Conservation (phyloP, 179 eudicot genomes). For the Spergularia azorica region DNA sequence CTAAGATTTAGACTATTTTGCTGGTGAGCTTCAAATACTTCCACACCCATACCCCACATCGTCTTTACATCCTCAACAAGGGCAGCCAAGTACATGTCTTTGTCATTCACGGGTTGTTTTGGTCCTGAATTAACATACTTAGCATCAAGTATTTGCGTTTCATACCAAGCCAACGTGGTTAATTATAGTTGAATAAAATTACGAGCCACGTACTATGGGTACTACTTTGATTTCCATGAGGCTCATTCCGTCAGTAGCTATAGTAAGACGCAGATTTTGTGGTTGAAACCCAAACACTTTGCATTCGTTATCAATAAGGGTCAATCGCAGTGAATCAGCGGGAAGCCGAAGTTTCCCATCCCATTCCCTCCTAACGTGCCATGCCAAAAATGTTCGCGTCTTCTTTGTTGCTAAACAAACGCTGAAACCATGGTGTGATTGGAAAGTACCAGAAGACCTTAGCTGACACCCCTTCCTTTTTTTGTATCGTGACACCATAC, state of each 20-base stretch:
- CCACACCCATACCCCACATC: neutral
- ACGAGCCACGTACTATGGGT: neutral
- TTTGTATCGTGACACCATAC: neutral
- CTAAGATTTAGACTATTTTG: neutral
- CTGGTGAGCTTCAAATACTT: neutral
- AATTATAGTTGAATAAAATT: neutral
- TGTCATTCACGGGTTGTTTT: slow-evolving; percentile 1
- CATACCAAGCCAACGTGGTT: neutral
- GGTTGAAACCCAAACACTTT: neutral
- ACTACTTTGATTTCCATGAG: neutral
- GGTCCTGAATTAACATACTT: neutral
- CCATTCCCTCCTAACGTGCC: neutral
- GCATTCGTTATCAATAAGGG: neutral
- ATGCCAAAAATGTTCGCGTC: neutral
- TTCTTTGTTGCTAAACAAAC: neutral
- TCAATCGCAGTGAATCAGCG: neutral
- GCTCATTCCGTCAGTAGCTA: slow-evolving; percentile 13
- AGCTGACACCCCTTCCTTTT: neutral
- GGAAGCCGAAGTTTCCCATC: neutral
- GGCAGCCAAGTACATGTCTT: neutral
- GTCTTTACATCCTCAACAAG: neutral
- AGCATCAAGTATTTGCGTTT: neutral
- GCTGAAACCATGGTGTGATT: neutral
- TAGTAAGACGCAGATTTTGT: neutral
- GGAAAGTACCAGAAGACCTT: slow-evolving; percentile 8